Percentiles rank a stretch among this genome's conserved stretches.
These are phyloP conservation scores for Penicillium verhagenii DNA, from an alignment of 495 filamentous ascomycete species.

Conservation along the genomic window DNA sequence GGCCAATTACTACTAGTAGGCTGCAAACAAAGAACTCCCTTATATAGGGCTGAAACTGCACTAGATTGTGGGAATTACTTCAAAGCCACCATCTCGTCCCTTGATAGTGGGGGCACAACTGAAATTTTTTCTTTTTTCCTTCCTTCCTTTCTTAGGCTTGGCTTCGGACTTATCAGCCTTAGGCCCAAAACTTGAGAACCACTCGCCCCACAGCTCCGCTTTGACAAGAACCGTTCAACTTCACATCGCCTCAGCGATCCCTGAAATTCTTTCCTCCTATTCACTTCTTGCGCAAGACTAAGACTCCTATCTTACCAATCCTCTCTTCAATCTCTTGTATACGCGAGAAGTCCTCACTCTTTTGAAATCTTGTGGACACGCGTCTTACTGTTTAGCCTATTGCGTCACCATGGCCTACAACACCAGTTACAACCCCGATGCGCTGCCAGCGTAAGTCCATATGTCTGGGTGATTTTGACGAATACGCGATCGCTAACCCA, in stretches of 20 bases:
- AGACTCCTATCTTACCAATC: slow-evolving; percentile 1
- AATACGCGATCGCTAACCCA: slow-evolving; percentile 12
- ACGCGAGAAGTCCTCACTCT: slow-evolving; percentile 4
- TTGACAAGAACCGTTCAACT: slow-evolving; percentile 12
- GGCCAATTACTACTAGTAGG: too few species aligned
- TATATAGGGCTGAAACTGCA: background rate
- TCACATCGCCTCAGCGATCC: background rate
- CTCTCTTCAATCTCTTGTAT: slow-evolving; percentile 2
- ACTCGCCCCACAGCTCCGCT: slow-evolving; percentile 33
- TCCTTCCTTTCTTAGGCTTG: slow-evolving; percentile 3
- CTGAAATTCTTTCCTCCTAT: background rate
- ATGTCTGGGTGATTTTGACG: background rate
- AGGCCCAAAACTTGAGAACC: slow-evolving; percentile 9
- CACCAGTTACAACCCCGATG: slow-evolving; percentile 89
- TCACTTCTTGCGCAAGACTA: background rate
- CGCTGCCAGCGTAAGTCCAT: slow-evolving; percentile 81
- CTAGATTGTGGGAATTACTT: background rate
- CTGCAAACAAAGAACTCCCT: background rate
- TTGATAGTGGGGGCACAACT: background rate
- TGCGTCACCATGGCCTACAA: slow-evolving; percentile 85
- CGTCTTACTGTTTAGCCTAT: slow-evolving; percentile 3
- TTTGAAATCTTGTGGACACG: too few species aligned
- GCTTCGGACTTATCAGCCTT: slow-evolving; percentile 8
- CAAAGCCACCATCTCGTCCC: background rate
- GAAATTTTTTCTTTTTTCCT: background rate